These are phyloP conservation scores for Pseudocercospora musae DNA, from an alignment of 2,329 filamentous ascomycete genomes.

Conservation along the genomic window DNA sequence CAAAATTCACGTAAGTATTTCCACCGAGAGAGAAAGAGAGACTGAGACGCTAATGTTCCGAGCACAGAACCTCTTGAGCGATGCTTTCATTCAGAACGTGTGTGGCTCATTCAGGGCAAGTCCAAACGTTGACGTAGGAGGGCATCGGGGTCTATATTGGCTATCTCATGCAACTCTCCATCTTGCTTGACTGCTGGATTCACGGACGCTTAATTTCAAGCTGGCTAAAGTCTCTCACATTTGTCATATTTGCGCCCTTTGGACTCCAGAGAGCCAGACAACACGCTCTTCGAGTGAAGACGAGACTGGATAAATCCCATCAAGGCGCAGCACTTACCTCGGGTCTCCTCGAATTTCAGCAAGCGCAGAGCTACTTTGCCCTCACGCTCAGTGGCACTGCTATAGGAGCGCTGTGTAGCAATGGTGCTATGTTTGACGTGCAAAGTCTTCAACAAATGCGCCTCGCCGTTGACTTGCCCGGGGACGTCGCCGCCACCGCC, in stretches of 20 bases:
- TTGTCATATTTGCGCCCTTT: neutral
- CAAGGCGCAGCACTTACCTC: slow-evolving; percentile 14
- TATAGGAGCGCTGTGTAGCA: slow-evolving; percentile 9
- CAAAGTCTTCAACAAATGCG: slow-evolving; percentile 4
- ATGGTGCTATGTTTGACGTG: slow-evolving; percentile 9
- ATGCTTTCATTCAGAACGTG: slow-evolving; percentile 1
- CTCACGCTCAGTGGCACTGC: slow-evolving; percentile 13
- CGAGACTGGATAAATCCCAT: slow-evolving; percentile 1
- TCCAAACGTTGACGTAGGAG: slow-evolving; percentile 12
- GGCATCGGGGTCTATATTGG: slow-evolving; percentile 14
- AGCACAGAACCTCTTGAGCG: neutral
- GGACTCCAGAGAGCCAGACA: neutral
- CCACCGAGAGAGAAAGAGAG: neutral
- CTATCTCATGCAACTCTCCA: slow-evolving; percentile 17
- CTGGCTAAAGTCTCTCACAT: slow-evolving; percentile 5
- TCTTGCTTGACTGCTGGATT: slow-evolving; percentile 12
- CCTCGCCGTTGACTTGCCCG: slow-evolving; percentile 6
- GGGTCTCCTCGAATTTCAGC: slow-evolving; percentile 15
- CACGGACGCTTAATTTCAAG: slow-evolving; percentile 9
- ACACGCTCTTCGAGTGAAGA: neutral
- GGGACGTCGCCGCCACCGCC: slow-evolving; percentile 12
- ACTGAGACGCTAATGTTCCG: neutral
- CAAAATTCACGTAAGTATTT: neutral
- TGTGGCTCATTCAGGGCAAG: slow-evolving; percentile 6
- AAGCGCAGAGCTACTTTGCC: slow-evolving; percentile 15